Evolutionary conservation across 2,329 filamentous ascomycete genomes (phyloP), one percentile per base, ranked within the genome.

Genomic region (Venturiaceae sp.): DNA sequence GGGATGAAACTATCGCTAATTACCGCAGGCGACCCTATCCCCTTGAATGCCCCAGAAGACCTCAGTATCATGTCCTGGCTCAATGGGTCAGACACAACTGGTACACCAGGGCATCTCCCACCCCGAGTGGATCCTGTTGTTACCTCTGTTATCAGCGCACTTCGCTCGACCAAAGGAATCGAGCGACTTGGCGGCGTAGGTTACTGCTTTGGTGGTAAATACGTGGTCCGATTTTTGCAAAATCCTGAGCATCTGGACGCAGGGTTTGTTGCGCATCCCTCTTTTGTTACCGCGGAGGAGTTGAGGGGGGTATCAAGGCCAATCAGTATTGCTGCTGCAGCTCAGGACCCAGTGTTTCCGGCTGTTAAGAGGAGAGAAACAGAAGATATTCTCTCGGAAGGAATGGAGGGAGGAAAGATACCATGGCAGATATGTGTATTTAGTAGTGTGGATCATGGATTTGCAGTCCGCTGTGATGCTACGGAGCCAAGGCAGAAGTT

Each of bases 141-240:
- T 57, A 72, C 72, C 16, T 67, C 70, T 44, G 75, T 75, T 53
- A 78, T 87, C 66, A 80, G 82, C 68, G 11, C 13, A 14, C 9
- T 56, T 13, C 30, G 34, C 8, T 14, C 14, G 13, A 33, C 11
- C 8, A 68, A 90, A 57, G 66, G 66, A 6, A 65, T 80, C 50
- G 82, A 80, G 68, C 82, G 79, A 62, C 72, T 91, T 36, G 87
- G 81, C 1, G 80, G 77, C 13, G 81, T 84, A 0, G 87, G 87
- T 0, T 90, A 90, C 72, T 91, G 87, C 72, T 88, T 90, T 64
- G 87, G 87, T 39, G 87, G 80, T 59, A 88, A 88, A 82, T 91
- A 87, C 69, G 82, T 89, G 33, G 77, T 80, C 55, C 83, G 87
- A 37, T 84, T 85, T 73, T 78, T 81, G 3, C 73, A 74, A 28